phyloP scores from a whole-genome alignment of 768 basidiomycete genomes.

The Mrakia hoshinonis region DNA sequence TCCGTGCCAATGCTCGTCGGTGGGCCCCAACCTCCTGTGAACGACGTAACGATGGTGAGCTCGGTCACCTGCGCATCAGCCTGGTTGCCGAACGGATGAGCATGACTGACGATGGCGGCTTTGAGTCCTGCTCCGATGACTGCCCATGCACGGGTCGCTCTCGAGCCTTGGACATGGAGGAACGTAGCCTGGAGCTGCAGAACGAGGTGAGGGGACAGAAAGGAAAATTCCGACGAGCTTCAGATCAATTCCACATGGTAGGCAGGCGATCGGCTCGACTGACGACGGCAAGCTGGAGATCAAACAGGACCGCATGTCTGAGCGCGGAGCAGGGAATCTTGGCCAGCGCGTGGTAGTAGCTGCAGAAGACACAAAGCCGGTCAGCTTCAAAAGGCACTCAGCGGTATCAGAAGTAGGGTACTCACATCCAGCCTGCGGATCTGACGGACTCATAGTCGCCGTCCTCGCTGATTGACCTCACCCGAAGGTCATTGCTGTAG shows the following conservation, averaged over 20 bases:
- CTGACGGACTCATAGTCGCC: not conserved
- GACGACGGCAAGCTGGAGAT: conserved; percentile 23
- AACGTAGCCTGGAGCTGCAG: not conserved
- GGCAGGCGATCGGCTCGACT: no score
- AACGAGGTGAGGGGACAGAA: not conserved
- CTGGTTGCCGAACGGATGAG: not conserved
- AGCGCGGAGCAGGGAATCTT: conserved; percentile 3
- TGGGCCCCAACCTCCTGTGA: conserved; percentile 23
- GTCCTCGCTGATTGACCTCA: conserved; percentile 17
- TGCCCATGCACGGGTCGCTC: conserved; percentile 1
- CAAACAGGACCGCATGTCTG: conserved; percentile 21
- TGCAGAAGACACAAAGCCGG: not conserved
- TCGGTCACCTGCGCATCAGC: no score
- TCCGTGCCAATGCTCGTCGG: conserved; percentile 5
- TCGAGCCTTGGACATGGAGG: not conserved
- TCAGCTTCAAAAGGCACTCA: no score
- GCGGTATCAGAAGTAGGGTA: no score
- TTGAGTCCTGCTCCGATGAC: conserved; percentile 19
- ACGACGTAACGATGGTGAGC: no score
- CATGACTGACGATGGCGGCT: not conserved
- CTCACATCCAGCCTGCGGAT: conserved; percentile 19
- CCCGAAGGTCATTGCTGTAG: conserved; percentile 14
- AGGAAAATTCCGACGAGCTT: no score
- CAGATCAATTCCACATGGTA: no score
- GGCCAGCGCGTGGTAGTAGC: conserved; percentile 13